Conservation (phyloP, 768 basidiomycete species). For the Russula ochroleuca region DNA sequence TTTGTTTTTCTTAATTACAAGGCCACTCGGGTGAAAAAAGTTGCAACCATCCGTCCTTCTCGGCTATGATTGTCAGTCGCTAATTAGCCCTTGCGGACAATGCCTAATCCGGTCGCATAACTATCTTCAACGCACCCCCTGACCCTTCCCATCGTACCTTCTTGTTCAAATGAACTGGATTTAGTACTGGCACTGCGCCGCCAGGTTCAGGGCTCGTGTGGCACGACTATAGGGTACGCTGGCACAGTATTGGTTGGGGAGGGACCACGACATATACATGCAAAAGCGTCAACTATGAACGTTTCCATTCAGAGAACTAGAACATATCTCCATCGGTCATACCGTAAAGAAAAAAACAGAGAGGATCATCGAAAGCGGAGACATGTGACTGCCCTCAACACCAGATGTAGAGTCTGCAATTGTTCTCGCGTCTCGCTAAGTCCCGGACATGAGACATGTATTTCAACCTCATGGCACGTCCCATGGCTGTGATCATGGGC, state of each 20-base stretch:
- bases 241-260: neutral
- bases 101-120: neutral
- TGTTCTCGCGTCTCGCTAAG: constrained; percentile 5
- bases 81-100: neutral
- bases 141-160: neutral
- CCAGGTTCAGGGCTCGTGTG: neutral
- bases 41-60: neutral
- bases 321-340: constrained; percentile 15
- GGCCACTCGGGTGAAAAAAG: no score
- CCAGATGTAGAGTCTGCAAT: neutral
- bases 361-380: neutral
- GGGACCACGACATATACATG: neutral
- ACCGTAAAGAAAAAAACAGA: constrained; percentile 1
- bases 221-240: neutral
- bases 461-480: constrained; percentile 3
- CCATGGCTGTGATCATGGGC: neutral
- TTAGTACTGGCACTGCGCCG: neutral
- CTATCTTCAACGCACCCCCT: neutral
- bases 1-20: neutral
- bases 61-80: neutral
- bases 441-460: neutral
- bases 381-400: constrained; percentile 8
- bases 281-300: neutral
- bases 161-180: neutral
- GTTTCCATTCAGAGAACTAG: constrained; percentile 5